These are phyloP conservation scores for Artomyces pyxidatus DNA, from an alignment of 768 basidiomycete species.

Conservation along the genomic window DNA sequence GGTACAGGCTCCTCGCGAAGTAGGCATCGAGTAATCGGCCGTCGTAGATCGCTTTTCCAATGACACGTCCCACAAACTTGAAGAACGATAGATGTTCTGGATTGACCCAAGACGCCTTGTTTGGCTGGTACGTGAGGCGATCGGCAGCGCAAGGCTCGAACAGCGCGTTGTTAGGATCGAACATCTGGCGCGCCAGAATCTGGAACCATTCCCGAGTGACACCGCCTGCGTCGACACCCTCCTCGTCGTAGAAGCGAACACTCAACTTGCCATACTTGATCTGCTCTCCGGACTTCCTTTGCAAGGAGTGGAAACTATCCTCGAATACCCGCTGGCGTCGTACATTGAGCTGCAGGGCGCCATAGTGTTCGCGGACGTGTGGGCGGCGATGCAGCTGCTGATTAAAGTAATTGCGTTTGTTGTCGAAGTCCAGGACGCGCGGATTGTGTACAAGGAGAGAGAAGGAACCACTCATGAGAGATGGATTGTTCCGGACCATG, in stretches of 20 bases:
- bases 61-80: slow-evolving; percentile 96
- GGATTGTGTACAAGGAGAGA: slow-evolving; percentile 93
- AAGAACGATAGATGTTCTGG: slow-evolving; percentile 95
- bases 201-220: slow-evolving; percentile 99
- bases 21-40: slow-evolving; percentile 95
- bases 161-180: slow-evolving; percentile 95
- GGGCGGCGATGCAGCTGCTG: slow-evolving; percentile 87
- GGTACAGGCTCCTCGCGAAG: slow-evolving; percentile 94
- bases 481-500: slow-evolving; percentile 98
- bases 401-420: slow-evolving; percentile 94
- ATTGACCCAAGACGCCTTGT: slow-evolving; percentile 90
- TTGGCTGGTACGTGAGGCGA: slow-evolving; percentile 91
- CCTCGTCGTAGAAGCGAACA: slow-evolving; percentile 93
- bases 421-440: slow-evolving; percentile 96
- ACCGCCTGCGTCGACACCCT: slow-evolving; percentile 97
- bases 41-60: slow-evolving; percentile 97
- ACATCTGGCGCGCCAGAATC: slow-evolving; percentile 96
- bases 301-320: slow-evolving; percentile 91
- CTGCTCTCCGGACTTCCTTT: slow-evolving; percentile 86
- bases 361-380: slow-evolving; percentile 70
- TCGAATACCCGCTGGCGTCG: slow-evolving; percentile 91
- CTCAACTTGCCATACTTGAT: slow-evolving; percentile 98
- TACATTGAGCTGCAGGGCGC: slow-evolving; percentile 82
- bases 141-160: slow-evolving; percentile 98
- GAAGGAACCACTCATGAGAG: slow-evolving; percentile 97